Evolutionary conservation across 2,329 filamentous ascomycete species (phyloP).

Genomic region (Ambrosiella xylebori): DNA sequence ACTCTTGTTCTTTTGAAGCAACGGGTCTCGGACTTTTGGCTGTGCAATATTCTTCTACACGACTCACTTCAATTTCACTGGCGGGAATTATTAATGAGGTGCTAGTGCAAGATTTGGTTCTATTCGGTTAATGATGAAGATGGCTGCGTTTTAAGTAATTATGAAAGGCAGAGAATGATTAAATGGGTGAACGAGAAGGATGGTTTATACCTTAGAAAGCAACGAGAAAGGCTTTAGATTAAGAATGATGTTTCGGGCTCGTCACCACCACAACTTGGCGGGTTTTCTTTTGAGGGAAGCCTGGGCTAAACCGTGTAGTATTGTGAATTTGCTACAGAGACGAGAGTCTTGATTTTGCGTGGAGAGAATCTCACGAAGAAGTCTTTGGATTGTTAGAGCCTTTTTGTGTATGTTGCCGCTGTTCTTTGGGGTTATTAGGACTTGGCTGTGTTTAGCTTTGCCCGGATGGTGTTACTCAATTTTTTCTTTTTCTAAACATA

Average conservation of each 20-base stretch:
- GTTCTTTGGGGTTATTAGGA: too few relatives aligned
- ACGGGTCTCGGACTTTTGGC: background rate
- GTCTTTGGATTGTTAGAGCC: background rate
- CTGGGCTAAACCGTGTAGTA: background rate
- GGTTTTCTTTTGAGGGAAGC: background rate
- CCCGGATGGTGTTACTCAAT: background rate
- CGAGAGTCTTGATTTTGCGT: background rate
- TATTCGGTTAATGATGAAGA: background rate
- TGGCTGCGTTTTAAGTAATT: background rate
- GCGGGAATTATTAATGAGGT: slow-evolving; percentile 11
- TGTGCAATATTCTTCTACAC: background rate
- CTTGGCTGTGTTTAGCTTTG: too few relatives aligned
- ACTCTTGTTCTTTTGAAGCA: background rate
- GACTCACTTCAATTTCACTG: slow-evolving; percentile 8
- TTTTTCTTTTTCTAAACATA: background rate
- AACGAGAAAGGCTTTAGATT: background rate
- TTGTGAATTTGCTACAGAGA: background rate
- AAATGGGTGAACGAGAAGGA: background rate
- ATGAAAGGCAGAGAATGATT: background rate
- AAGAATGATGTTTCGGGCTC: background rate
- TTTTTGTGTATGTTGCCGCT: too few relatives aligned
- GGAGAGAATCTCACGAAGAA: background rate
- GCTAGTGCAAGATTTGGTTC: background rate
- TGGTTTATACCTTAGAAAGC: background rate
- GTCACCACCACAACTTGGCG: too few relatives aligned